Evolutionary conservation across 2,329 filamentous ascomycete species (phyloP), one percentile per base, ranked within the genome.

Genomic region (Diplodia intermedia): DNA sequence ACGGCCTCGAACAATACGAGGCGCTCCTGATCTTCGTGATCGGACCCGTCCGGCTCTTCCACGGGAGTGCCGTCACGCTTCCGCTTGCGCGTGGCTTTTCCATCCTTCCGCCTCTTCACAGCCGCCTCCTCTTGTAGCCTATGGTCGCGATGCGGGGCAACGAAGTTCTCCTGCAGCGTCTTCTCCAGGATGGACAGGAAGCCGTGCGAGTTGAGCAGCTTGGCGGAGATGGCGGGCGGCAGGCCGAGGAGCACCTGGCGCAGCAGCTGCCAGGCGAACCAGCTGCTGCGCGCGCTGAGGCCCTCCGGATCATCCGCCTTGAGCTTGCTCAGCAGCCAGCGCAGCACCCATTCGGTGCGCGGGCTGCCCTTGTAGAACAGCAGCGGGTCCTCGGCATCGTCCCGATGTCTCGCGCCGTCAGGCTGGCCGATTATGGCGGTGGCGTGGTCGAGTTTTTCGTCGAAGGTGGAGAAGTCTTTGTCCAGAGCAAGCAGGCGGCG

Each of bases 131-230:
- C 60, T 62, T 52, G 60, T 62, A 38, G 29, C 43, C 60, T 62
- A 62, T 36, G 43, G 26, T 61, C 31, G 49, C 43, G 18, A 43
- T 33, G 43, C 55, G 33, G 55, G 26, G 26, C 57, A n/a, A 56
- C 33, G 49, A 68, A 78, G 70, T 75, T 74, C 61, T 93, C 90
- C 57, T 86, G 83, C 57, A 93, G 79, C 0, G 89, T 87, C 72
- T 88, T 86, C 72, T 89, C 87, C 52, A 96, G 76, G 11, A 92
- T 86, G 0, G 80, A 79, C 40, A 91, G 79, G 65, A 96, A 92
- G 55, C 87, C 85, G 68, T 89, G 84, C 68, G 93, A 89, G 26
- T 87, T 88, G 7, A 97, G 83, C 4, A 91, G 88, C 68, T 89
- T 88, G 9, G 91, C 91, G 29, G 92, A 82, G 12, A 88, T 89